Evolutionary conservation across 2,329 filamentous ascomycete species (phyloP), one percentile per base, ranked within the genome.

Genomic region (Penicillium sp.): DNA sequence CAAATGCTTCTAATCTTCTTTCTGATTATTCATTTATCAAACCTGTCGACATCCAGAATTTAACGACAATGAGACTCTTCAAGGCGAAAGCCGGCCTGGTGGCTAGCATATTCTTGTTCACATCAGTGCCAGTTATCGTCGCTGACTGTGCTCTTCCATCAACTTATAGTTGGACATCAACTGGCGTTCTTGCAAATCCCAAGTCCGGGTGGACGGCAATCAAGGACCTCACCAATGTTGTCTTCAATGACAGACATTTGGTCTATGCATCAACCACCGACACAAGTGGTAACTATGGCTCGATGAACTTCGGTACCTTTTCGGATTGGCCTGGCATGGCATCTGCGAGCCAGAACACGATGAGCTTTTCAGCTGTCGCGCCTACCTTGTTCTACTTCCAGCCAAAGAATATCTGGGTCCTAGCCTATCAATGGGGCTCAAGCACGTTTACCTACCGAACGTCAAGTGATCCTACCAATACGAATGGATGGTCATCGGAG

Each of bases 391-490:
- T 88, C 73, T 83, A 80, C 74, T 87, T 87, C 61, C 59, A 65
- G 4, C 85, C 84, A 0, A 86, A 85, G 72, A 75, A 70, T 57
- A 68, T 81, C 56, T 88, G 85, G 85, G 71, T 87, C n/a, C 77
- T 87, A 0, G 81, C 83, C n/a, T 81, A 86, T 63, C 84, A 88
- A 68, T 87, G 84, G 83, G 84, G 84, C 1, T 63, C 80, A 0
- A 80, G 76, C 0, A 59, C 83, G 0, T 88, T 87, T 72, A 78
- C 78, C 4, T 87, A 86, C 75, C 69, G 70, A 42, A 88, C 84
- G 2, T 82, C 84, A 0, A 80, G 55, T 45, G 77, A 87, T 60
- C 84, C 84, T 0, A 78, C 79, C 55, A 78, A 84, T 53, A 68
- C 75, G 1, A 84, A 83, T 62, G 75, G 81, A 29, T 88, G 85